Percentiles rank a stretch among this genome's conserved stretches.
Evolutionary conservation across 495 filamentous ascomycete genomes (phyloP).

Genomic region (Podospora conica): DNA sequence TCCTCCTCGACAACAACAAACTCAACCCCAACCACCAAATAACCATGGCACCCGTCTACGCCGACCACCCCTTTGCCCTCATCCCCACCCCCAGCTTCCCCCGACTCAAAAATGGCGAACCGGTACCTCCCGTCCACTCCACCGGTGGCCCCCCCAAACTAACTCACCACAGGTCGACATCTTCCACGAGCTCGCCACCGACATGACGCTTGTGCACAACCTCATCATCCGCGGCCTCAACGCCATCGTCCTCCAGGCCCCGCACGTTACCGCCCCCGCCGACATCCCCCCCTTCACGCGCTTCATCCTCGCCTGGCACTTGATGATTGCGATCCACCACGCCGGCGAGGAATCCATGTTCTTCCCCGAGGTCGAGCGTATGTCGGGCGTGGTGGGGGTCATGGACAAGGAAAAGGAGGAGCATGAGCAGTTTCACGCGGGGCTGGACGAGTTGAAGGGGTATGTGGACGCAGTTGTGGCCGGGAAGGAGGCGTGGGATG

Average conservation of each 20-base stretch:
- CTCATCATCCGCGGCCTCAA: conserved; percentile 43
- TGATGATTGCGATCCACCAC: conserved; percentile 39
- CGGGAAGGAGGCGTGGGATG: conserved; percentile 27
- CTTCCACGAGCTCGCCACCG: conserved; percentile 29
- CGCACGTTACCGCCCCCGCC: conserved; percentile 21
- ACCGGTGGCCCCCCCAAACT: too few relatives aligned
- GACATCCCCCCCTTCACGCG: conserved; percentile 36
- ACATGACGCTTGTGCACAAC: conserved; percentile 47
- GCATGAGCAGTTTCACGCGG: conserved; percentile 38
- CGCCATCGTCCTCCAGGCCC: conserved; percentile 45
- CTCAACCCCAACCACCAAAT: background rate
- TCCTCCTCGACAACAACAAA: background rate
- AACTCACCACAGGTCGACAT: conserved; percentile 18
- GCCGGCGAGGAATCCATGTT: conserved; percentile 35
- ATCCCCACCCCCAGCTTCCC: background rate
- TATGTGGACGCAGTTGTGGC: conserved; percentile 26
- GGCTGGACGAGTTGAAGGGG: conserved; percentile 29
- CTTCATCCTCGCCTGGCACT: conserved; percentile 26
- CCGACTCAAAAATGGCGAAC: background rate
- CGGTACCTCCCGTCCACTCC: background rate
- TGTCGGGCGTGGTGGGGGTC: conserved; percentile 34
- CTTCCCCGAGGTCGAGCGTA: conserved; percentile 40
- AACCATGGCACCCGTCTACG: conserved; percentile 17
- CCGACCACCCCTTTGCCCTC: conserved; percentile 25
- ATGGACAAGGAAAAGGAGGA: conserved; percentile 43